A percentile compares a stretch with the other conserved stretches of the same genome.
phyloP scores from a whole-genome alignment of 2,329 filamentous ascomycete species.

The Neofusicoccum kwambonambiense region DNA sequence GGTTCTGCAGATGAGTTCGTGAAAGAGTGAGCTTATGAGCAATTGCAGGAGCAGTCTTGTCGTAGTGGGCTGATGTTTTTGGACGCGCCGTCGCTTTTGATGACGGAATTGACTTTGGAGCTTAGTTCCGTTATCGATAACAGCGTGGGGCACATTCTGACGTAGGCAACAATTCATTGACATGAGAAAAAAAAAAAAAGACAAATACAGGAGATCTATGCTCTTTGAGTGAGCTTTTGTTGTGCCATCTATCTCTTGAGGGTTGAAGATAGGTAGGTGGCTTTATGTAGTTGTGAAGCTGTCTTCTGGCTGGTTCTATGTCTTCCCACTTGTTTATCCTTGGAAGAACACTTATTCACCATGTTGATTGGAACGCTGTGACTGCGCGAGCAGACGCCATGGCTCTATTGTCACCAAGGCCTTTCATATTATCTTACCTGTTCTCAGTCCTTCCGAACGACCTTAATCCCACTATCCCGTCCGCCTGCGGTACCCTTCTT shows the following conservation, averaged over 20 bases:
- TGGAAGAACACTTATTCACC: too few species aligned
- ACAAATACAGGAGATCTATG: too few species aligned
- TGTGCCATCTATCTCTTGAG: too few species aligned
- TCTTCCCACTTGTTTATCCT: too few species aligned
- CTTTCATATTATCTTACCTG: not conserved
- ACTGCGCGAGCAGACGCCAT: too few species aligned
- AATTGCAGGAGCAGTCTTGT: not conserved
- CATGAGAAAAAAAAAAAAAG: too few species aligned
- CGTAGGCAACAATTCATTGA: not conserved
- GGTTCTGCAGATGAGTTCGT: not conserved
- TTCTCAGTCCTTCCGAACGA: constrained; percentile 57
- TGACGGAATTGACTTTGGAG: not conserved
- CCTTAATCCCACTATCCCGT: constrained; percentile 65
- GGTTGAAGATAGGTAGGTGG: too few species aligned
- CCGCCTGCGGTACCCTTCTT: constrained; percentile 19
- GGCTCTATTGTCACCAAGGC: not conserved
- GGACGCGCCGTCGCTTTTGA: not conserved
- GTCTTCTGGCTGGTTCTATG: too few species aligned
- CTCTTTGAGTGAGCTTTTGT: too few species aligned
- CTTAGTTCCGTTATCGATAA: not conserved
- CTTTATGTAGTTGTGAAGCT: too few species aligned
- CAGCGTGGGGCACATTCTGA: not conserved
- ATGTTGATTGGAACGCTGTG: too few species aligned
- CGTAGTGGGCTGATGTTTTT: constrained; percentile 3
- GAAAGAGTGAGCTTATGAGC: not conserved